A percentile compares a stretch with the other conserved stretches of the same genome.
phyloP scores from a whole-genome alignment of 2,329 filamentous ascomycete species.

The Paraphoma sp. region DNA sequence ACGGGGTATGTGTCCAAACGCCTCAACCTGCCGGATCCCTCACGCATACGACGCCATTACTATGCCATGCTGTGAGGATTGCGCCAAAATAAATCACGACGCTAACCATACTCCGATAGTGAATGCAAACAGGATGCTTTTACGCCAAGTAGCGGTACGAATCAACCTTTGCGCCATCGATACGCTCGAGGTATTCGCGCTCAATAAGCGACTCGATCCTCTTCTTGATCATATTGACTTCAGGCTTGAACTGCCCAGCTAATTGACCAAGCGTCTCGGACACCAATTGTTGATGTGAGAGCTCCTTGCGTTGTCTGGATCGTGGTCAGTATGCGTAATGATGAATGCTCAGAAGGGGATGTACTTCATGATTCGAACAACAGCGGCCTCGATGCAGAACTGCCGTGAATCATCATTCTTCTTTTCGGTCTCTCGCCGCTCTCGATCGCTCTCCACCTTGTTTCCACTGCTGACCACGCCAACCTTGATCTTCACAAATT shows the following conservation, averaged over 20 bases:
- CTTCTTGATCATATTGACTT: conserved; percentile 79
- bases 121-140: conserved; percentile 9
- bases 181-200: conserved; percentile 78
- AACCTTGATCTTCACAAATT: conserved; percentile 86
- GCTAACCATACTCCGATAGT: background rate
- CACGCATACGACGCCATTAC: background rate
- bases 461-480: conserved; percentile 81
- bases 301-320: conserved; percentile 73
- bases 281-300: conserved; percentile 72
- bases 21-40: background rate
- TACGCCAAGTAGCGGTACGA: conserved; percentile 76
- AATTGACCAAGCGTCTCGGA: conserved; percentile 76
- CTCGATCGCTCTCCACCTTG: conserved; percentile 78
- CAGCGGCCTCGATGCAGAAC: conserved; percentile 75
- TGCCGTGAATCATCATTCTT: conserved; percentile 76
- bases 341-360: conserved; percentile 41
- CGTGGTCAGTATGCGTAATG: conserved; percentile 21
- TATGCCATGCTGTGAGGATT: background rate
- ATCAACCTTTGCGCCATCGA: conserved; percentile 68
- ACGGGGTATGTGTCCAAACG: background rate
- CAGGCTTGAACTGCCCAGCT: conserved; percentile 73
- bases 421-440: conserved; percentile 73
- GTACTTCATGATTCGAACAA: conserved; percentile 87
- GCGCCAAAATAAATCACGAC: background rate
- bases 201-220: conserved; percentile 80